phyloP scores from a whole-genome alignment of 1,139 yeast species.

The Candida tropicalis region DNA sequence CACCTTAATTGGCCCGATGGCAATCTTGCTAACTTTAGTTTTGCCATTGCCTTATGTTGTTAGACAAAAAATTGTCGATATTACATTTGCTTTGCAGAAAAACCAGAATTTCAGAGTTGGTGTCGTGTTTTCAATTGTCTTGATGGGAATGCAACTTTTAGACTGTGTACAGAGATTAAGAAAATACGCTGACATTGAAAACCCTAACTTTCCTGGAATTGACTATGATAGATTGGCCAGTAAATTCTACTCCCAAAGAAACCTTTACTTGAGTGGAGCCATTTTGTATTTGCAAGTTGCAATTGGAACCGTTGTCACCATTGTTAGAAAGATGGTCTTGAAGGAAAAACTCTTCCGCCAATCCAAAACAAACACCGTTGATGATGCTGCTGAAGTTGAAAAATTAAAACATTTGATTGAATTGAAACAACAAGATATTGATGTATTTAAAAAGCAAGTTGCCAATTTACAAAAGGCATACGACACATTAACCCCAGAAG shows the following conservation, averaged over 20 bases:
- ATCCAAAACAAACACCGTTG: slow-evolving; percentile 22
- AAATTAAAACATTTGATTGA: slow-evolving; percentile 46
- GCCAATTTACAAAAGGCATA: slow-evolving; percentile 55
- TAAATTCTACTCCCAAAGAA: slow-evolving; percentile 71
- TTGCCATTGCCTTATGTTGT: slow-evolving; percentile 64
- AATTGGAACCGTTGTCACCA: slow-evolving; percentile 57
- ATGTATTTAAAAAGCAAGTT: slow-evolving; percentile 55
- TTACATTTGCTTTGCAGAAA: slow-evolving; percentile 36
- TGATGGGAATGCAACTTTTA: slow-evolving; percentile 56
- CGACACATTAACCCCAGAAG: slow-evolving; percentile 39
- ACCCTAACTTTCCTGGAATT: slow-evolving; percentile 29
- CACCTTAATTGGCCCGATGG: slow-evolving; percentile 58
- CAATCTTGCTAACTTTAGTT: slow-evolving; percentile 50
- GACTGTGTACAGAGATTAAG: slow-evolving; percentile 59
- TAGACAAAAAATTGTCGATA: slow-evolving; percentile 47
- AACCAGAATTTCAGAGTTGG: slow-evolving; percentile 54
- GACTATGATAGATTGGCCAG: slow-evolving; percentile 48
- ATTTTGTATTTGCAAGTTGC: slow-evolving; percentile 63
- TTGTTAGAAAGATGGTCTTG: slow-evolving; percentile 58
- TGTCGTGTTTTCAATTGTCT: slow-evolving; percentile 41
- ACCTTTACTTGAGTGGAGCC: slow-evolving; percentile 71
- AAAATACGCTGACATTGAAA: slow-evolving; percentile 25
- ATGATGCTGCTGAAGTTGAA: slow-evolving; percentile 32
- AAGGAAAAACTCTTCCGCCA: slow-evolving; percentile 51
- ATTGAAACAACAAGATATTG: slow-evolving; percentile 50